phyloP scores from a whole-genome alignment of 345 rosid species.

The Isatis tinctoria region DNA sequence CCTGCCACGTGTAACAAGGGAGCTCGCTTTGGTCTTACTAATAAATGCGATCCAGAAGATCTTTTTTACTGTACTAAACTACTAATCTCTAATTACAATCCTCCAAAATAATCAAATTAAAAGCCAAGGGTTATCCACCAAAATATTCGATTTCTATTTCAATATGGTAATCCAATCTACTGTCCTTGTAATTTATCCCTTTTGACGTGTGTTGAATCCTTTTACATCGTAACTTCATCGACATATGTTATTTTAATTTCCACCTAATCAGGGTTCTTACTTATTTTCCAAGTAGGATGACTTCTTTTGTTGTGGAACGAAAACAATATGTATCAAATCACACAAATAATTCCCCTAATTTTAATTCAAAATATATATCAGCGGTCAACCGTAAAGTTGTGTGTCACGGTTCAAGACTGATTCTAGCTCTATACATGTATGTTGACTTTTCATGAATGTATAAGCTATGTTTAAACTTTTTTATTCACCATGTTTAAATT shows the following conservation, averaged over 20 bases:
- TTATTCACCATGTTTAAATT: neutral
- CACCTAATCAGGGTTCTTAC: neutral
- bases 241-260: neutral
- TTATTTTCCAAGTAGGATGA: neutral
- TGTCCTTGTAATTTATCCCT: neutral
- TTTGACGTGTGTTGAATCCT: neutral
- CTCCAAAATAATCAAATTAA: neutral
- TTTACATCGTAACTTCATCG: neutral
- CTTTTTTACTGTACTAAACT: no score
- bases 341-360: neutral
- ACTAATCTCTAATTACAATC: neutral
- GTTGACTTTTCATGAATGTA: neutral
- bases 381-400: neutral
- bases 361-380: neutral
- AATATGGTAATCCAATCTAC: neutral
- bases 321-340: neutral
- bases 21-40: neutral
- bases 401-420: neutral
- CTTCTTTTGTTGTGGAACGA: neutral
- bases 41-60: neutral
- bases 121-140: neutral
- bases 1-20: constrained; percentile 5
- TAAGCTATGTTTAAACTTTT: neutral
- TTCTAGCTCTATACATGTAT: neutral
- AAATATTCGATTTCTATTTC: neutral